A percentile compares a stretch with the other conserved stretches of the same genome.
phyloP scores from a whole-genome alignment of 1,139 yeast species.

The Candida sp. region DNA sequence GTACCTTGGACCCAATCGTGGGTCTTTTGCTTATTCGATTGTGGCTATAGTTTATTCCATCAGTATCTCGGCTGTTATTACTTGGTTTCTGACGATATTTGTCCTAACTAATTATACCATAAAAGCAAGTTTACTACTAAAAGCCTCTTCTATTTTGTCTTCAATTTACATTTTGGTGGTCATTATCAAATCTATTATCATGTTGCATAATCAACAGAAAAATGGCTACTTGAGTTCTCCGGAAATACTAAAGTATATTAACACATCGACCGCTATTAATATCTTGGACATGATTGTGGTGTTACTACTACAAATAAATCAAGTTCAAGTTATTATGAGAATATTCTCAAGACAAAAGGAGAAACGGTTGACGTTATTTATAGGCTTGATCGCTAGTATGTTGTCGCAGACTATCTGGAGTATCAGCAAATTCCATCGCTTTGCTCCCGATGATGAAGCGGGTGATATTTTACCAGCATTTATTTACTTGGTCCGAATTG shows the following conservation, averaged over 20 bases:
- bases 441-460: slow-evolving; percentile 35
- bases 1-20: slow-evolving; percentile 14
- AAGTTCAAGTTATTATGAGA: slow-evolving; percentile 74
- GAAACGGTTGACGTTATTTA: slow-evolving; percentile 58
- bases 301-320: slow-evolving; percentile 62
- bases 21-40: slow-evolving; percentile 53
- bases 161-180: slow-evolving; percentile 52
- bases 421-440: slow-evolving; percentile 49
- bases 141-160: slow-evolving; percentile 44
- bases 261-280: slow-evolving; percentile 46
- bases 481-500: slow-evolving; percentile 72
- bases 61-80: slow-evolving; percentile 62
- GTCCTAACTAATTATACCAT: slow-evolving; percentile 60
- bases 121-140: slow-evolving; percentile 51
- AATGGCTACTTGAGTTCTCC: slow-evolving; percentile 57
- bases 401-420: slow-evolving; percentile 71
- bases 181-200: slow-evolving; percentile 44
- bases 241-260: slow-evolving; percentile 44
- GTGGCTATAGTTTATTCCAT: slow-evolving; percentile 62
- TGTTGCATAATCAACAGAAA: slow-evolving; percentile 47
- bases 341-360: slow-evolving; percentile 70
- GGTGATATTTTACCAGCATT: slow-evolving; percentile 73
- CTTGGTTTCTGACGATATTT: slow-evolving; percentile 60
- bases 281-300: slow-evolving; percentile 64
- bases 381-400: slow-evolving; percentile 57